Percentiles rank a stretch among this genome's conserved stretches.
Conservation (phyloP, 768 basidiomycete species). For the Chlorophyllum brunneum region DNA sequence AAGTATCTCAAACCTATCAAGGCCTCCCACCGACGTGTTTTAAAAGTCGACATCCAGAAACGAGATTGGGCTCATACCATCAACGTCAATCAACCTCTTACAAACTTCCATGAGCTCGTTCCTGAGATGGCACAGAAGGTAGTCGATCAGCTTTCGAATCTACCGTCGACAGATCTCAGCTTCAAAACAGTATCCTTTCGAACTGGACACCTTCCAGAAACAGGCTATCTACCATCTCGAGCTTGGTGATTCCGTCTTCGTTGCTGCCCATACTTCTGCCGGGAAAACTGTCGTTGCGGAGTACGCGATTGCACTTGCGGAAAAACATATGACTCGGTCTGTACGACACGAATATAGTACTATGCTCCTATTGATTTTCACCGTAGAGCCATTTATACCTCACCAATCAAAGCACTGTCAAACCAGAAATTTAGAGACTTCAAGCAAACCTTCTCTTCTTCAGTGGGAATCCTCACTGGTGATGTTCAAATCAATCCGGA, state of each 20-base stretch:
- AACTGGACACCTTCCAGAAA: slow-evolving; percentile 97
- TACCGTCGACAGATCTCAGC: not conserved
- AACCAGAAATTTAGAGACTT: slow-evolving; percentile 99
- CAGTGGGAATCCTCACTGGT: slow-evolving; percentile 95
- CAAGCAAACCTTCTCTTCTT: slow-evolving; percentile 90
- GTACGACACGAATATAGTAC: slow-evolving; percentile 12
- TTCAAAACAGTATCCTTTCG: slow-evolving; percentile 80
- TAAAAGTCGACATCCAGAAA: slow-evolving; percentile 56
- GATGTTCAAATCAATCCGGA: slow-evolving; percentile 99
- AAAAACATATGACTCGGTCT: slow-evolving; percentile 98
- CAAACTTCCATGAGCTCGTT: slow-evolving; percentile 88
- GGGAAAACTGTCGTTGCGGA: slow-evolving; percentile 99
- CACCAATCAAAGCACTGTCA: slow-evolving; percentile 96
- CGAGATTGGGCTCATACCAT: slow-evolving; percentile 98
- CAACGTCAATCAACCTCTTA: slow-evolving; percentile 85
- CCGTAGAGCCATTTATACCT: slow-evolving; percentile 92
- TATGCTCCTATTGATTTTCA: slow-evolving; percentile 13
- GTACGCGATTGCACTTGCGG: slow-evolving; percentile 95
- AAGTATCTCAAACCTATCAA: slow-evolving; percentile 55
- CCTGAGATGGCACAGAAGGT: slow-evolving; percentile 97
- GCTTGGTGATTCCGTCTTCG: slow-evolving; percentile 96
- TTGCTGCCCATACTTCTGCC: slow-evolving; percentile 99
- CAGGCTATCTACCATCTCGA: slow-evolving; percentile 98
- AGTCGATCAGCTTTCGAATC: not conserved
- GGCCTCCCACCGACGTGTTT: slow-evolving; percentile 33